Evolutionary conservation across 495 filamentous ascomycete species (phyloP).

Genomic region (Bryoglossum gracile): DNA sequence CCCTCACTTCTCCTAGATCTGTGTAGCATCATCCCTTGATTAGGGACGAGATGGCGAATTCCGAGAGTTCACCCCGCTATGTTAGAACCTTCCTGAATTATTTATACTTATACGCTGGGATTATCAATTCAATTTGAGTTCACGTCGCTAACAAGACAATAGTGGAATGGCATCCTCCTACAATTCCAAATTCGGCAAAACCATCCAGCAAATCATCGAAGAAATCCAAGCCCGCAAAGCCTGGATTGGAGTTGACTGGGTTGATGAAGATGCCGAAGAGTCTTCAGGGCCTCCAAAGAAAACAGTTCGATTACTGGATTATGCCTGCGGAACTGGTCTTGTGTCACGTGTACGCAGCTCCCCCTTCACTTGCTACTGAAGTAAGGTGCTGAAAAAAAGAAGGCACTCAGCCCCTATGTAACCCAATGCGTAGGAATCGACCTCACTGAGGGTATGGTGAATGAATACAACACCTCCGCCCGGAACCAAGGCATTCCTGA

Average conservation of each 20-base stretch:
- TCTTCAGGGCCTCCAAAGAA: conserved; percentile 6
- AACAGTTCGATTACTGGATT: conserved; percentile 21
- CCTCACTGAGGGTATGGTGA: conserved; percentile 23
- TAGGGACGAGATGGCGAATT: no score
- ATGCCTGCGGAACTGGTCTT: conserved; percentile 27
- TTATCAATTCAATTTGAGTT: no score
- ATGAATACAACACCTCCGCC: conserved; percentile 20
- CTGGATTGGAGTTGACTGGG: conserved; percentile 25
- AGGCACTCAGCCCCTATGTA: conserved; percentile 24
- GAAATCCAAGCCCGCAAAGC: conserved; percentile 19
- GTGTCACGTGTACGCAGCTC: conserved; percentile 22
- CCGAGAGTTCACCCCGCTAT: no score
- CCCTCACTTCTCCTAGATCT: neutral
- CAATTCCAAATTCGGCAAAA: conserved; percentile 21
- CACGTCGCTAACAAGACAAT: neutral
- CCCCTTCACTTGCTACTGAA: neutral
- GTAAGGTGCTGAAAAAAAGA: neutral
- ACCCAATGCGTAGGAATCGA: conserved; percentile 23
- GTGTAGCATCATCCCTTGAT: no score
- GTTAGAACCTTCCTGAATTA: neutral
- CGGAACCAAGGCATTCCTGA: conserved; percentile 23
- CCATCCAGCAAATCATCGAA: conserved; percentile 22
- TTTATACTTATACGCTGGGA: neutral
- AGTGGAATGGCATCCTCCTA: conserved; percentile 22
- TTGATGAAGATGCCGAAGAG: conserved; percentile 15